Conservation (phyloP, 306 rosid genomes). For the Citrullus colocynthis region DNA sequence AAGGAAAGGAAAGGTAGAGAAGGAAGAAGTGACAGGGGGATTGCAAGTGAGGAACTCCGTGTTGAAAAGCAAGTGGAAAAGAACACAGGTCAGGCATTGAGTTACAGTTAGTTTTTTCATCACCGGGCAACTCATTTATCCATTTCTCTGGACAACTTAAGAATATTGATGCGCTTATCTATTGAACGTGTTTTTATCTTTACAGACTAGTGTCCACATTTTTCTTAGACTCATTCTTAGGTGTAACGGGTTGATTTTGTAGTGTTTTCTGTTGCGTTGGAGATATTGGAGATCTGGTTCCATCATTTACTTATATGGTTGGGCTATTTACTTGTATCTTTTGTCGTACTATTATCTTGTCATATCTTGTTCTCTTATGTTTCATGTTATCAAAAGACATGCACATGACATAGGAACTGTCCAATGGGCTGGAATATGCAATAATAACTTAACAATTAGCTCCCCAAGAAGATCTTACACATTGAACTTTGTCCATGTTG, state of each 20-base stretch:
- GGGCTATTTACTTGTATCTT: background rate
- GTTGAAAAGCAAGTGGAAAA: slow-evolving; percentile 42
- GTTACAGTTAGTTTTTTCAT: background rate
- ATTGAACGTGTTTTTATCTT: background rate
- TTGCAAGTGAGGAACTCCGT: slow-evolving; percentile 51
- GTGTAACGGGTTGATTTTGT: background rate
- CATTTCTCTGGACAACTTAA: background rate
- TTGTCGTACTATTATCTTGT: background rate
- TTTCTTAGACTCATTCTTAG: background rate
- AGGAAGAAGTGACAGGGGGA: slow-evolving; percentile 47
- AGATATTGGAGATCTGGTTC: background rate
- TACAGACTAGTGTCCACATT: background rate
- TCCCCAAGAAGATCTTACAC: background rate
- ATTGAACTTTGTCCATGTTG: background rate
- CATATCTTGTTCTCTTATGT: background rate
- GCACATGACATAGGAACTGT: background rate
- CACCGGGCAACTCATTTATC: background rate
- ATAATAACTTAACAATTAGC: background rate
- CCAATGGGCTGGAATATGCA: background rate
- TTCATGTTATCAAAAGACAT: background rate
- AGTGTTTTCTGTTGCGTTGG: background rate
- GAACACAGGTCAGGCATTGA: slow-evolving; percentile 61
- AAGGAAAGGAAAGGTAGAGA: slow-evolving; percentile 66
- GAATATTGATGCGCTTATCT: background rate
- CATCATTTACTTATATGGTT: background rate